Conservation (phyloP, 106 monocot species). For the Dioscorea dumetorum region DNA sequence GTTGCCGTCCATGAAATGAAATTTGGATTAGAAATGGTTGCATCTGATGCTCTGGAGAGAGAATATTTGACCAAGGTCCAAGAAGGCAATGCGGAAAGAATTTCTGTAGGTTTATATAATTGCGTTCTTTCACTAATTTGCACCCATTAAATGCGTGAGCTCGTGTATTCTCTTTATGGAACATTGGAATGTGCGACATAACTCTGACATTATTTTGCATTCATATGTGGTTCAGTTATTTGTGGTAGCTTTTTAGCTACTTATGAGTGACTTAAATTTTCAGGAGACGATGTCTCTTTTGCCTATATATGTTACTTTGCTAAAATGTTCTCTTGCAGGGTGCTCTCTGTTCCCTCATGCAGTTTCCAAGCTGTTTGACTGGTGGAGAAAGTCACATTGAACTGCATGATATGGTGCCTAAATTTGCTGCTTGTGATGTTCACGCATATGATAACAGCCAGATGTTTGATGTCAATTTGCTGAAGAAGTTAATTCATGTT, state of each 20-base stretch:
- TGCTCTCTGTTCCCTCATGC: slow-evolving; percentile 49
- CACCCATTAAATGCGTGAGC: no score
- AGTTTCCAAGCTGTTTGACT: slow-evolving; percentile 50
- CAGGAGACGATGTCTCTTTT: no score
- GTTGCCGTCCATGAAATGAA: slow-evolving; percentile 95
- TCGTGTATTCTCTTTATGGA: no score
- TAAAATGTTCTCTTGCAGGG: slow-evolving; percentile 35
- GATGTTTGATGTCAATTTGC: slow-evolving; percentile 17
- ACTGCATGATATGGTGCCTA: not conserved
- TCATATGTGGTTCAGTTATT: no score
- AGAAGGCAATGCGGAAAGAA: slow-evolving; percentile 21
- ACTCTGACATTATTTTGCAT: no score
- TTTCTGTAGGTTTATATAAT: slow-evolving; percentile 36
- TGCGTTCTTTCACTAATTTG: no score
- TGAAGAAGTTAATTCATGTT: slow-evolving; percentile 49
- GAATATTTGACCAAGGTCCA: slow-evolving; percentile 40
- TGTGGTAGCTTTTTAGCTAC: no score
- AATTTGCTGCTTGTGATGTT: slow-evolving; percentile 4
- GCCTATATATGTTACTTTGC: no score
- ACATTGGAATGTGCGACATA: no score
- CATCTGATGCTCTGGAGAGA: slow-evolving; percentile 47
- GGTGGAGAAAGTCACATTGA: slow-evolving; percentile 7
- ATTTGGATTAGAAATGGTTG: slow-evolving; percentile 53
- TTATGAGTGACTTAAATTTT: no score
- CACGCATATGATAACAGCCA: slow-evolving; percentile 1